phyloP scores from a whole-genome alignment of 192 early-diverging fungal species.

The Coemansia furcata region DNA sequence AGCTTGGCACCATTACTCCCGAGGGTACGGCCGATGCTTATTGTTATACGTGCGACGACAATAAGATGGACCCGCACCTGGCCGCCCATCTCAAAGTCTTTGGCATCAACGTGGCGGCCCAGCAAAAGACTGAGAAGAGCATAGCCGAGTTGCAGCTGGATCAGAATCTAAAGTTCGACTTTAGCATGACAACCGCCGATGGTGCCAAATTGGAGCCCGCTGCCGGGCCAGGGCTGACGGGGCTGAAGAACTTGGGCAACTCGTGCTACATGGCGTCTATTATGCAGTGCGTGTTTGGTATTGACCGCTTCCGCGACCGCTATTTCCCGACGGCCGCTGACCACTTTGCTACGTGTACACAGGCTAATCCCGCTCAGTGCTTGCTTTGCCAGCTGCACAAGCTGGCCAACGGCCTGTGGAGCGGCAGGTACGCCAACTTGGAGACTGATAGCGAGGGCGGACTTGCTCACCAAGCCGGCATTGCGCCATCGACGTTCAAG shows the following conservation, averaged over 20 bases:
- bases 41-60: constrained; percentile 72
- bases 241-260: constrained; percentile 93
- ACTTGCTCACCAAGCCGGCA: constrained; percentile 70
- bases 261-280: constrained; percentile 98
- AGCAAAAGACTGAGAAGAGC: constrained; percentile 90
- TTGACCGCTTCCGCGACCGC: constrained; percentile 74
- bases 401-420: constrained; percentile 85
- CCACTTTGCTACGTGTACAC: constrained; percentile 41
- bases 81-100: constrained; percentile 76
- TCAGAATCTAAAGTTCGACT: constrained; percentile 95
- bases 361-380: constrained; percentile 65
- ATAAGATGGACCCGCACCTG: constrained; percentile 73
- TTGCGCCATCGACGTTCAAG: constrained; percentile 92
- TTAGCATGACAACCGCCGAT: constrained; percentile 96
- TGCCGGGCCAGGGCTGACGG: constrained; percentile 90
- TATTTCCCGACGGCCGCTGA: constrained; percentile 44
- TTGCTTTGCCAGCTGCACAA: constrained; percentile 91
- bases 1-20: constrained; percentile 96
- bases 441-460: constrained; percentile 32
- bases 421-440: constrained; percentile 80
- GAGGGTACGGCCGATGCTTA: constrained; percentile 87
- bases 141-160: constrained; percentile 94
- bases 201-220: constrained; percentile 79
- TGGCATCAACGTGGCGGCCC: constrained; percentile 81
- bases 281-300: constrained; percentile 82